These are phyloP conservation scores for Mycena galericulata DNA, from an alignment of 768 basidiomycete genomes.

Conservation along the genomic window DNA sequence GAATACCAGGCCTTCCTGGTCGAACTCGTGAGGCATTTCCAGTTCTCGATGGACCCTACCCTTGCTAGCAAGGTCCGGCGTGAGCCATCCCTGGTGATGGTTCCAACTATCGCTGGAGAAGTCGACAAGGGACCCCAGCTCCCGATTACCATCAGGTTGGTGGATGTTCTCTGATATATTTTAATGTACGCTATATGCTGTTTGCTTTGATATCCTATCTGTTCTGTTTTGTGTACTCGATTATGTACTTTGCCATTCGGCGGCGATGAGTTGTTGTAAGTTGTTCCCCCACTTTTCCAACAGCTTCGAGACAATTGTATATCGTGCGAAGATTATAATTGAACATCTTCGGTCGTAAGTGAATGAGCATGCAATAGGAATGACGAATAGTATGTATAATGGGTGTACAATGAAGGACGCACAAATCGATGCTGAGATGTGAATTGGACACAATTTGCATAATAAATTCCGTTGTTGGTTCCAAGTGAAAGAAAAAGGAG, in stretches of 20 bases:
- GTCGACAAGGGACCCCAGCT: conserved; percentile 2
- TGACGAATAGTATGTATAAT: background rate
- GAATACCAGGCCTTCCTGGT: conserved; percentile 71
- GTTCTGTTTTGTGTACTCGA: no score
- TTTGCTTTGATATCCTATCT: no score
- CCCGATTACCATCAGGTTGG: conserved; percentile 6
- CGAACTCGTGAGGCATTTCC: conserved; percentile 70
- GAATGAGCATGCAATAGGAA: background rate
- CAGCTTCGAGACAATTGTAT: background rate
- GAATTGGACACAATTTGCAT: background rate
- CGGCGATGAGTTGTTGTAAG: conserved; percentile 4
- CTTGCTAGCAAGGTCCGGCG: conserved; percentile 51
- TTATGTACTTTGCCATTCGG: background rate
- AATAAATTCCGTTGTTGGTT: background rate
- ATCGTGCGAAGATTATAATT: no score
- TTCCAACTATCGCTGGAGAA: conserved; percentile 59
- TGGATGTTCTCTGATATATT: background rate
- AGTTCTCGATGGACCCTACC: conserved; percentile 59
- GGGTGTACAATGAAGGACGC: background rate
- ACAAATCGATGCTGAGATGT: conserved; percentile 11
- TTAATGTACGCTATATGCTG: no score
- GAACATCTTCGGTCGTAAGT: background rate
- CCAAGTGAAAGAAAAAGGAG: background rate
- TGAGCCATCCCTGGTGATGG: conserved; percentile 61
- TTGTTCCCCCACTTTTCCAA: background rate